phyloP scores from a whole-genome alignment of 768 basidiomycete genomes.

The Boletus tylopilopsis region DNA sequence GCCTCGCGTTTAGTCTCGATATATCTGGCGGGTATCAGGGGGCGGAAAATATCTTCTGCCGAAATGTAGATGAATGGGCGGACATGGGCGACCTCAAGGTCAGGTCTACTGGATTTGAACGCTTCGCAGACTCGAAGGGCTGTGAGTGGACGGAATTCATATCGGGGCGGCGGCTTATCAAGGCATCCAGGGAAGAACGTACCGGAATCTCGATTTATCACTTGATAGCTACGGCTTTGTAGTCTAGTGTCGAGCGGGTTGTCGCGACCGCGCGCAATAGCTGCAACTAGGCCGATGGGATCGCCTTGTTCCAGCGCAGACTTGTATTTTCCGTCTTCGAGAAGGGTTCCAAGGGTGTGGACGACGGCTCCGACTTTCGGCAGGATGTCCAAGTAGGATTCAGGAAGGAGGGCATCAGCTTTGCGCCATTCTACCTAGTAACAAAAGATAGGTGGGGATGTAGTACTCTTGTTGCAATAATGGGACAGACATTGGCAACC shows the following conservation, averaged over 20 bases:
- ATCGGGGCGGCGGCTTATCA: conserved; percentile 1
- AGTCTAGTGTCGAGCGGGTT: conserved; percentile 60
- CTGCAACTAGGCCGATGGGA: conserved; percentile 46
- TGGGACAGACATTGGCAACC: conserved; percentile 59
- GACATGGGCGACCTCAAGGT: conserved; percentile 24
- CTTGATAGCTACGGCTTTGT: conserved; percentile 59
- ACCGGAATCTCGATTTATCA: conserved; percentile 90
- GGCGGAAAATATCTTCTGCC: conserved; percentile 83
- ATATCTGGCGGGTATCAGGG: conserved; percentile 80
- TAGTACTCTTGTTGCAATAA: background rate
- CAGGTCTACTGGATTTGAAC: conserved; percentile 49
- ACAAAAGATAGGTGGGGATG: conserved; percentile 5
- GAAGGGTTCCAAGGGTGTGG: conserved; percentile 88
- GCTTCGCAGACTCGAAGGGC: conserved; percentile 77
- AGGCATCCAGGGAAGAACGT: conserved; percentile 27
- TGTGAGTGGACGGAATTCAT: conserved; percentile 26
- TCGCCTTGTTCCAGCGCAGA: conserved; percentile 58
- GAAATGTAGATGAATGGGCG: conserved; percentile 93
- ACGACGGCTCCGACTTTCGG: conserved; percentile 73
- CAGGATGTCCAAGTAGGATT: conserved; percentile 67
- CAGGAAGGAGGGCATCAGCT: conserved; percentile 78
- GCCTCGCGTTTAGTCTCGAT: conserved; percentile 94
- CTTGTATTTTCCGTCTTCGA: conserved; percentile 84
- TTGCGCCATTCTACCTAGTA: conserved; percentile 81
- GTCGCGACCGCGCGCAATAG: conserved; percentile 39